Conservation (phyloP, 768 basidiomycete genomes). For the Hortiboletus flavorubellus region DNA sequence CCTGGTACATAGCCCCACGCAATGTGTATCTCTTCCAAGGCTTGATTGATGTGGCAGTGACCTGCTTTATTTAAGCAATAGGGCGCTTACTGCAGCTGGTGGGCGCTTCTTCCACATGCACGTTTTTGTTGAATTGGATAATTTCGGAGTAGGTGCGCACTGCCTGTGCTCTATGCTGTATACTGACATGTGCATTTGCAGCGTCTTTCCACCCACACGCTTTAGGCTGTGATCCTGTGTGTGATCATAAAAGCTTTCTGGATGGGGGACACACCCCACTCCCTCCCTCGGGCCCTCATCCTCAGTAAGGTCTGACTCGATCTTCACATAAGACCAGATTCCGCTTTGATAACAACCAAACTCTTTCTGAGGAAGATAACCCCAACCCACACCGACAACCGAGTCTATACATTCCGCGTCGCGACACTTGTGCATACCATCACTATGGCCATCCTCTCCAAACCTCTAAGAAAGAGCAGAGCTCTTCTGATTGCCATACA, state of each 20-base stretch:
- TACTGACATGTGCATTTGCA: background rate
- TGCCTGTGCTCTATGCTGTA: background rate
- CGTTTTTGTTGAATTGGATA: background rate
- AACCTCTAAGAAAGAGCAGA: conserved; percentile 6
- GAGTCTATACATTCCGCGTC: background rate
- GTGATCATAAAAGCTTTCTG: no score
- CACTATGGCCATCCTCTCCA: background rate
- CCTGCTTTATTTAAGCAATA: background rate
- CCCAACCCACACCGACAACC: background rate
- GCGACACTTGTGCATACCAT: no score
- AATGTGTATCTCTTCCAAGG: background rate
- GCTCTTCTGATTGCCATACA: conserved; percentile 21
- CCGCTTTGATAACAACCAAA: no score
- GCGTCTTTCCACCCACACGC: no score
- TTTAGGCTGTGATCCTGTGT: background rate
- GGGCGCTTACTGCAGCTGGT: no score
- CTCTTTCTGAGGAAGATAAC: background rate
- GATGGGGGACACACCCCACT: background rate
- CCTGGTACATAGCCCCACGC: no score
- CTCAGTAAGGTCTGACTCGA: background rate
- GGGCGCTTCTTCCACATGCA: background rate
- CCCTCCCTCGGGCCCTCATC: background rate
- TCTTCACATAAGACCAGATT: background rate
- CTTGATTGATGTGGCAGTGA: no score
- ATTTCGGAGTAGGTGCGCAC: background rate